Conservation (phyloP, 129 eudicot genomes). For the Helichrysum umbraculigerum region DNA sequence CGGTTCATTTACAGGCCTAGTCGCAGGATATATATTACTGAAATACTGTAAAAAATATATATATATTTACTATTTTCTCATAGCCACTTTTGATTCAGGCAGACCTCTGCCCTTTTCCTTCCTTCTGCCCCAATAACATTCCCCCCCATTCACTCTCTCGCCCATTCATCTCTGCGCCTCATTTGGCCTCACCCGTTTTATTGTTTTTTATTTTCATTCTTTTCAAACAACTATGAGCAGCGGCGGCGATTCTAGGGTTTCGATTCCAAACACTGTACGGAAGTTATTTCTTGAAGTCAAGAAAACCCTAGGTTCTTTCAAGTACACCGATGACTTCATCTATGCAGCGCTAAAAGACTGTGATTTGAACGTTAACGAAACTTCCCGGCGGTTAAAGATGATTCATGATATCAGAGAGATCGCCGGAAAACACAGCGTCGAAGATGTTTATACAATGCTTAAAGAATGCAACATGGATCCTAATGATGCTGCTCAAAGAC, state of each 20-base stretch:
- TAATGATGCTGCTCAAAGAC: constrained; percentile 69
- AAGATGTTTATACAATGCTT: constrained; percentile 63
- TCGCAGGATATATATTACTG: too few relatives aligned
- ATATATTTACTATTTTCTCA: too few relatives aligned
- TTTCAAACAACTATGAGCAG: neutral
- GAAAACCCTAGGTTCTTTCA: constrained; percentile 19
- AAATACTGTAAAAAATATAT: too few relatives aligned
- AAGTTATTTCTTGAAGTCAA: constrained; percentile 43
- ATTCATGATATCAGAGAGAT: constrained; percentile 58
- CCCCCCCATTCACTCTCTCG: neutral
- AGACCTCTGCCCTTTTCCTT: constrained; percentile 1
- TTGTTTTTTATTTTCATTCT: too few relatives aligned
- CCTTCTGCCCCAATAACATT: constrained; percentile 15
- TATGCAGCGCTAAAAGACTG: constrained; percentile 61
- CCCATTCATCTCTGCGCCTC: constrained; percentile 25
- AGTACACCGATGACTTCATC: constrained; percentile 56
- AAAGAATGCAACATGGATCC: constrained; percentile 73
- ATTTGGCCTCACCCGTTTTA: neutral
- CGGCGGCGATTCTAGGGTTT: constrained; percentile 52
- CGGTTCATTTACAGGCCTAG: too few relatives aligned
- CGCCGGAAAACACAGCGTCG: constrained; percentile 60
- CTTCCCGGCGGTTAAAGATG: constrained; percentile 48
- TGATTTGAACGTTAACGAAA: constrained; percentile 59
- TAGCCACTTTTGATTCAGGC: neutral
- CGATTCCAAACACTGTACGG: constrained; percentile 41